These are phyloP conservation scores for Colletotrichum sp. DNA, from an alignment of 2,329 filamentous ascomycete genomes.

Conservation along the genomic window DNA sequence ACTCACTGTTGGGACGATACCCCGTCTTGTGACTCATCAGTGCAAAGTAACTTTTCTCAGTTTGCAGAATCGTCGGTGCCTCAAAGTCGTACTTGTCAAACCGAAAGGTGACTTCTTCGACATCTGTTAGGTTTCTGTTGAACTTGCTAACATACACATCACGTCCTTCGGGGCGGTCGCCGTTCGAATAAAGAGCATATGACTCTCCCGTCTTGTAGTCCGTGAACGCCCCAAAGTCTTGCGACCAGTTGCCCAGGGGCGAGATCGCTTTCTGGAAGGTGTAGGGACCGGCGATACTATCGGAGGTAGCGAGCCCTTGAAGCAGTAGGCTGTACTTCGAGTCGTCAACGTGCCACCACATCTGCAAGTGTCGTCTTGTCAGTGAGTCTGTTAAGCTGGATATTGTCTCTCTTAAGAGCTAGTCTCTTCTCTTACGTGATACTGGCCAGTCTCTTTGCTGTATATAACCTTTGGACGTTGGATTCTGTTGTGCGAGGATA, in stretches of 20 bases:
- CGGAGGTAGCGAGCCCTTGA: conserved; percentile 59
- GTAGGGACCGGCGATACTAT: conserved; percentile 58
- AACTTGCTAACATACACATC: conserved; percentile 63
- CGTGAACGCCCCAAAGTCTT: conserved; percentile 66
- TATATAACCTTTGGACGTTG: conserved; percentile 68
- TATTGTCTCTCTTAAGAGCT: conserved; percentile 34
- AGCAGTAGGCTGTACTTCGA: conserved; percentile 59
- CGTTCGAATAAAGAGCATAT: conserved; percentile 65
- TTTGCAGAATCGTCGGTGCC: conserved; percentile 64
- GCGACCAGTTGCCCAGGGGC: conserved; percentile 66
- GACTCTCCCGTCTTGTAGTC: conserved; percentile 62
- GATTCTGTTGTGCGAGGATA: conserved; percentile 61
- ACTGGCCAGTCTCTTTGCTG: conserved; percentile 56
- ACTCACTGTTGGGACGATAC: conserved; percentile 59
- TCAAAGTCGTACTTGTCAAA: conserved; percentile 66
- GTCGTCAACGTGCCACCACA: conserved; percentile 68
- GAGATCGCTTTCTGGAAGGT: conserved; percentile 56
- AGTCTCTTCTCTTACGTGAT: conserved; percentile 57
- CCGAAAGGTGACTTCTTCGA: conserved; percentile 56
- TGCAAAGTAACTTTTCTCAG: conserved; percentile 63
- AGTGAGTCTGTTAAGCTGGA: no score
- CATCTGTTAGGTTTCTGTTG: conserved; percentile 54
- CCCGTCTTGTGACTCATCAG: conserved; percentile 69
- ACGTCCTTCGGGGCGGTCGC: conserved; percentile 57
- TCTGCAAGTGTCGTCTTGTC: conserved; percentile 31